Conservation (phyloP, 305 asterid genomes). For the Striga hermonthica region DNA sequence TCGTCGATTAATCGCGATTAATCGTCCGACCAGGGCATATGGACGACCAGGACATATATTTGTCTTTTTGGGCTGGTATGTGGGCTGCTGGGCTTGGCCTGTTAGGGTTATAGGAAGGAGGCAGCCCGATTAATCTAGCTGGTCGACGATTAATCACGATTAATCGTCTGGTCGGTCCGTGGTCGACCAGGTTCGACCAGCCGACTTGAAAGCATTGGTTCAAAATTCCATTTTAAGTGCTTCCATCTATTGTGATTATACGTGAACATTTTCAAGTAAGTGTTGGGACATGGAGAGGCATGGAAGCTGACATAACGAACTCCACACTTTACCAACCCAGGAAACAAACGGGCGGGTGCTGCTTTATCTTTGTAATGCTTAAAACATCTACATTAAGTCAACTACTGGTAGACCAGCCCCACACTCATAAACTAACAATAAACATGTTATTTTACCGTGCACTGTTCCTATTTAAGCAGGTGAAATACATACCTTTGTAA, state of each 20-base stretch:
- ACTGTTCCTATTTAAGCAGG: slow-evolving; percentile 6
- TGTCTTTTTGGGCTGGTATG: too few species aligned
- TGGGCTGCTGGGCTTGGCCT: too few species aligned
- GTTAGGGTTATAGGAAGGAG: too few species aligned
- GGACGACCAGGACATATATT: too few species aligned
- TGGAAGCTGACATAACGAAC: slow-evolving; percentile 12
- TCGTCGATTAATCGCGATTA: too few species aligned
- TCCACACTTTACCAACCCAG: slow-evolving; percentile 14
- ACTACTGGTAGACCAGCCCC: slow-evolving; percentile 13
- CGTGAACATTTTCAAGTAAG: neutral
- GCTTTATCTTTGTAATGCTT: slow-evolving; percentile 13
- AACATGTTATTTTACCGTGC: neutral
- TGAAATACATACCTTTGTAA: slow-evolving; percentile 60
- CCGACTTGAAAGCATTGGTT: too few species aligned
- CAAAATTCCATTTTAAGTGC: slow-evolving; percentile 23
- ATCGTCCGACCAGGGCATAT: too few species aligned
- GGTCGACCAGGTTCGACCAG: too few species aligned
- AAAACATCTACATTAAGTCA: slow-evolving; percentile 17
- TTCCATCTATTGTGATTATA: slow-evolving; percentile 13
- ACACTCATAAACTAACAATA: neutral
- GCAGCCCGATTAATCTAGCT: too few species aligned
- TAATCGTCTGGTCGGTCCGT: too few species aligned
- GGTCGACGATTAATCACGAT: too few species aligned
- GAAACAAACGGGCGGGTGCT: slow-evolving; percentile 12
- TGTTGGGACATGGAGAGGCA: neutral